Evolutionary conservation across 1,284 basidiomycete species (phyloP).

Genomic region (Polyporus tsugae): DNA sequence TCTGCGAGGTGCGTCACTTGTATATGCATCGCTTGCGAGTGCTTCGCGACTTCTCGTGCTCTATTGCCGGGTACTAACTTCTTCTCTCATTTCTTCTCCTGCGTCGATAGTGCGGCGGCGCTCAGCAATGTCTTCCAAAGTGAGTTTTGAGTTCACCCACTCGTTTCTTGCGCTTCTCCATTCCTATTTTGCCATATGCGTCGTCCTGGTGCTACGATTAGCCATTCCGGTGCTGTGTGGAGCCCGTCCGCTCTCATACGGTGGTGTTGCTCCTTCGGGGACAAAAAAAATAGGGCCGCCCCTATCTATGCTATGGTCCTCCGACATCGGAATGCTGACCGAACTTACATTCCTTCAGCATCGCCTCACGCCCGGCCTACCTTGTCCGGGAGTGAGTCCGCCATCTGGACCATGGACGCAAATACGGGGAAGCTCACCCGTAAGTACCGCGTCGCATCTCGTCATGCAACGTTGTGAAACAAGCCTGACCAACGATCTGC

Average conservation of each 20-base stretch:
- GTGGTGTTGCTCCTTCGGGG: neutral
- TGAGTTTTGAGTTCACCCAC: constrained; percentile 16
- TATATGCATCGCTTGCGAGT: neutral
- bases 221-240: neutral
- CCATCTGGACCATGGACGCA: constrained; percentile 37
- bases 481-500: neutral
- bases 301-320: neutral
- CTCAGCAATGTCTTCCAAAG: constrained; percentile 20
- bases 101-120: constrained; percentile 17
- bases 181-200: neutral
- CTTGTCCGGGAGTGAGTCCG: constrained; percentile 29
- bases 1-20: constrained; percentile 26
- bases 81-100: neutral
- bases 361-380: constrained; percentile 27
- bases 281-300: neutral
- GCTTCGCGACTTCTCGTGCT: constrained; percentile 4
- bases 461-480: neutral
- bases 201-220: neutral
- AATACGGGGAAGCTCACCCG: constrained; percentile 30
- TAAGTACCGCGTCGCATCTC: constrained; percentile 24
- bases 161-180: neutral
- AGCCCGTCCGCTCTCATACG: neutral
- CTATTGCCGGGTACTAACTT: neutral
- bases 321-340: constrained; percentile 7
- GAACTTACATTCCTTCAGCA: constrained; percentile 16